Conservation (phyloP, 345 rosid genomes). For the Eucalyptus lansdowneana region DNA sequence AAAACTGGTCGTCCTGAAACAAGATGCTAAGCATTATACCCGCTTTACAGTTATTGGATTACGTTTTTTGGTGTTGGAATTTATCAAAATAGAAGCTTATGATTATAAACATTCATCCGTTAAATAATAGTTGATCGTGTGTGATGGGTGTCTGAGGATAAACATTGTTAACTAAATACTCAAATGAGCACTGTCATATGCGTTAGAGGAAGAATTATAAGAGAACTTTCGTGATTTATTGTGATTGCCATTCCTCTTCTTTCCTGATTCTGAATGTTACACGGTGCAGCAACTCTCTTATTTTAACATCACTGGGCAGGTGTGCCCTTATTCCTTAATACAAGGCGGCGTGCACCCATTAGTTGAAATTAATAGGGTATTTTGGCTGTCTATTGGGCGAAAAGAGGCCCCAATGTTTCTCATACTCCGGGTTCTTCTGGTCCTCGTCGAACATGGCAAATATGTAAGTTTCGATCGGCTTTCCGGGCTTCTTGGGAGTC, state of each 20-base stretch:
- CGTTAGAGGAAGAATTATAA: not conserved
- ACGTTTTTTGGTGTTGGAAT: not conserved
- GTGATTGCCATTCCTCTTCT: not conserved
- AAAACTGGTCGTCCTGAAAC: not conserved
- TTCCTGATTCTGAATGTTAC: not conserved
- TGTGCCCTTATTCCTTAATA: not conserved
- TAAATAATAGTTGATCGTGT: not conserved
- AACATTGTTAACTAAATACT: not conserved
- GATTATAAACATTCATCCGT: not conserved
- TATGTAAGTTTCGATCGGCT: constrained; percentile 44
- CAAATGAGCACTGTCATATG: not conserved
- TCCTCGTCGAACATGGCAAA: constrained; percentile 55
- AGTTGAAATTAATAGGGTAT: constrained; percentile 29
- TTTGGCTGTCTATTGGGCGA: constrained; percentile 27
- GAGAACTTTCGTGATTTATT: not conserved
- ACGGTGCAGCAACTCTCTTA: not conserved
- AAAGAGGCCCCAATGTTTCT: constrained; percentile 48
- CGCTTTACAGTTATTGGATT: not conserved
- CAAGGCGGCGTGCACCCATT: not conserved
- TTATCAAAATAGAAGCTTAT: not conserved
- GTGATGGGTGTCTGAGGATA: not conserved
- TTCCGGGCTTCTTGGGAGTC: constrained; percentile 31
- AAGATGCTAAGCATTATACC: not conserved
- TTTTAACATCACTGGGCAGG: not conserved
- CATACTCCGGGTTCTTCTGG: constrained; percentile 26